A percentile compares a stretch with the other conserved stretches of the same genome.
Conservation (phyloP, 2,329 filamentous ascomycete genomes). For the Microascus cirrosus region DNA sequence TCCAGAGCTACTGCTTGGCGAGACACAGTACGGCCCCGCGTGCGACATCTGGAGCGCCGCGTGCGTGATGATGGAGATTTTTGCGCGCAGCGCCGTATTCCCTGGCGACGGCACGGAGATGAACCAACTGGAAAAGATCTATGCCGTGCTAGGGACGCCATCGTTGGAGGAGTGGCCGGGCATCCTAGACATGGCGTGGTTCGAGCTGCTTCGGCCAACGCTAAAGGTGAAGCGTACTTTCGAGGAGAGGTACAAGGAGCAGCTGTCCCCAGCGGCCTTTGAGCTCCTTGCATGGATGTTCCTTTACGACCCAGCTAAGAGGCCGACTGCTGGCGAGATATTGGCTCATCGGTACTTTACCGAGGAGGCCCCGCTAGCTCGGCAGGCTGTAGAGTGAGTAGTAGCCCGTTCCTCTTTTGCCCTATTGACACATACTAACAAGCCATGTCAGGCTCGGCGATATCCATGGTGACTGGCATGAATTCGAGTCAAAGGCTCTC, state of each 20-base stretch:
- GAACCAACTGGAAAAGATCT: constrained; percentile 94
- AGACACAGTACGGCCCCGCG: constrained; percentile 80
- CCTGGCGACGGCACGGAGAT: constrained; percentile 93
- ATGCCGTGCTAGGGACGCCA: constrained; percentile 80
- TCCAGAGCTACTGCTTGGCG: constrained; percentile 79
- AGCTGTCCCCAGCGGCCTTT: constrained; percentile 69
- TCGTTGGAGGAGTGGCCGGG: constrained; percentile 77
- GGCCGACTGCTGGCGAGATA: constrained; percentile 75
- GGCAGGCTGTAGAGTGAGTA: constrained; percentile 71
- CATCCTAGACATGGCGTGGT: constrained; percentile 93
- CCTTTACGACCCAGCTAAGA: constrained; percentile 71
- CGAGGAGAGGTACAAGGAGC: constrained; percentile 68
- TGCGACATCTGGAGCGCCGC: constrained; percentile 97
- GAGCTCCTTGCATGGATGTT: constrained; percentile 80
- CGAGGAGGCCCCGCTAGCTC: constrained; percentile 63
- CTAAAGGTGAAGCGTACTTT: constrained; percentile 66
- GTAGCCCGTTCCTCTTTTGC: neutral
- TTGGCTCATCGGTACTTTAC: constrained; percentile 83
- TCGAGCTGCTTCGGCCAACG: constrained; percentile 74
- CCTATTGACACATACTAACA: constrained; percentile 15
- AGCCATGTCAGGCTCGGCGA: constrained; percentile 49
- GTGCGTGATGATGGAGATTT: constrained; percentile 94
- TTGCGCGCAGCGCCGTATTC: constrained; percentile 87
- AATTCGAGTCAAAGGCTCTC: constrained; percentile 93
- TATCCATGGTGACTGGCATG: constrained; percentile 93